Conservation (phyloP, 2,329 filamentous ascomycete species). For the Phyllosticta capitalensis region DNA sequence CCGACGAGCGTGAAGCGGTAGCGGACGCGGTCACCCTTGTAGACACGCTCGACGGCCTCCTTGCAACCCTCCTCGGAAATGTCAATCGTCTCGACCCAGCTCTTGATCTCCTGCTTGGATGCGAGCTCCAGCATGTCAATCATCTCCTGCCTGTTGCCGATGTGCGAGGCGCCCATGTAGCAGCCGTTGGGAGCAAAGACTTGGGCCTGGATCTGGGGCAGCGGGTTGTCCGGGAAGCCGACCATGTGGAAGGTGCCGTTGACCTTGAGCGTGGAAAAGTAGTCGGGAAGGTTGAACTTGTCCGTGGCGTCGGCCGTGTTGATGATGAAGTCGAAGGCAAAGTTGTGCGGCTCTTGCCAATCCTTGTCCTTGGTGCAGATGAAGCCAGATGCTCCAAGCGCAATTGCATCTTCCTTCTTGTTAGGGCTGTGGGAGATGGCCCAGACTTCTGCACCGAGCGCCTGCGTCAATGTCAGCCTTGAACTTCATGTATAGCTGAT, state of each 20-base stretch:
- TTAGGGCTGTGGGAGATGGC: conserved; percentile 50
- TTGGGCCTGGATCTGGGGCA: conserved; percentile 62
- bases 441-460: conserved; percentile 52
- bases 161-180: conserved; percentile 43
- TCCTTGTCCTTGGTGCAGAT: conserved; percentile 48
- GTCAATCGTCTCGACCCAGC: conserved; percentile 55
- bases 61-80: conserved; percentile 62
- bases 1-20: conserved; percentile 64
- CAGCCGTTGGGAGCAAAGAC: conserved; percentile 64
- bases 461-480: conserved; percentile 12
- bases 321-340: conserved; percentile 66
- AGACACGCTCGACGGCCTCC: conserved; percentile 58
- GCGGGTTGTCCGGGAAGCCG: conserved; percentile 67
- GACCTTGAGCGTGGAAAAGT: conserved; percentile 71
- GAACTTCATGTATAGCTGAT: no score
- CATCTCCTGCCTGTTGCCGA: conserved; percentile 42
- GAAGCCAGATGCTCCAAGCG: conserved; percentile 53
- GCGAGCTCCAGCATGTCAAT: conserved; percentile 42
- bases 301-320: conserved; percentile 62
- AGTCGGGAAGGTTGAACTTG: conserved; percentile 60
- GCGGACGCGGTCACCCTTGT: conserved; percentile 58
- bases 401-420: conserved; percentile 51
- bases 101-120: conserved; percentile 42
- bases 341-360: conserved; percentile 47
- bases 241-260: conserved; percentile 74